Evolutionary conservation across 169 alveolate species (phyloP), one percentile per base, ranked within the genome.

Genomic region (Eimeria sp.): DNA sequence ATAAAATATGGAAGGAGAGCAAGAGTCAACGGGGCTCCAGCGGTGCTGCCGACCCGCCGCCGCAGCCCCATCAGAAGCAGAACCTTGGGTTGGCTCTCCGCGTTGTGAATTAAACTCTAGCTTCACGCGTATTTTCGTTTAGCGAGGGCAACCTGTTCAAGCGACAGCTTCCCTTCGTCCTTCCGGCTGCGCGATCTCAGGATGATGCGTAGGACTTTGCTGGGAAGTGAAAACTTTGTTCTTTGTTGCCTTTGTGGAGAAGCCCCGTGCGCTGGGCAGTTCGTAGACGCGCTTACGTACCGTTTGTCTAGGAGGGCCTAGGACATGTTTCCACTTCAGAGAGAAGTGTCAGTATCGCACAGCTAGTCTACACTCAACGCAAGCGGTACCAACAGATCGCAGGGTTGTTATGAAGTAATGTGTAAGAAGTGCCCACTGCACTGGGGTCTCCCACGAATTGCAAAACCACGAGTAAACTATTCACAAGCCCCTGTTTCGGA

Each of bases 21-120:
- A 70, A 11, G 7, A 67, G 47, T 10, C 22, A 73, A 40, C 43
- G 75, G 25, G 25, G 54, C 83, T 34, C 83, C n/a, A 18, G 57
- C 10, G 83, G 83, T 57, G 54, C 83, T 13, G 83, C 83, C 83
- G 83, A 73, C 83, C n/a, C 57, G 43, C 57, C 57, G 57, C 83
- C 5, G 83, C 51, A 73, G 83, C 51, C 83, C 83, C 83, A 34
- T 57, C 5, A 11, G 2, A 30, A 40, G 10, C 54, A 73, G 18
- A 40, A 40, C 16, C 3, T 30, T 4, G 20, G 61, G 10, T 54
- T 54, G 61, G 16, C 76, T 27, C 45, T 67, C 30, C 30, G 22
- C 1, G 3, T 67, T 5, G 45, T 3, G 5, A n/a, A 25, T 7
- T 67, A n/a, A n/a, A 0, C 18, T 27, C 16, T 54, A 14, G 20